Conservation (phyloP, 2,329 filamentous ascomycete genomes). For the Alternaria sp. region DNA sequence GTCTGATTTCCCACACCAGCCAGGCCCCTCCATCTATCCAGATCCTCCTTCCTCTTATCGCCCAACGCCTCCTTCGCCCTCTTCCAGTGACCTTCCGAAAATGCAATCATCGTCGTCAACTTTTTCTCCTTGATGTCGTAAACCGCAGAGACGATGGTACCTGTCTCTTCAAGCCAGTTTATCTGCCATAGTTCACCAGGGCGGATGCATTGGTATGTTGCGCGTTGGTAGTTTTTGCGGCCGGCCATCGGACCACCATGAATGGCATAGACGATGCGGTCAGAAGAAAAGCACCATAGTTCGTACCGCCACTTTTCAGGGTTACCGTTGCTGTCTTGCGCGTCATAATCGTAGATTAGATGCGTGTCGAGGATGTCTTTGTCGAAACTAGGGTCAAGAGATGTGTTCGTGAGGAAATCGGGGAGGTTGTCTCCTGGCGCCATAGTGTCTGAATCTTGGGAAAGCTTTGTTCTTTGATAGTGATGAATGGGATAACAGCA, state of each 20-base stretch:
- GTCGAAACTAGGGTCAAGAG: constrained; percentile 54
- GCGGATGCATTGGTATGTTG: constrained; percentile 65
- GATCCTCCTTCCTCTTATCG: constrained; percentile 63
- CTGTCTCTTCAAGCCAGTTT: constrained; percentile 69
- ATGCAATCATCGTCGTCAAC: constrained; percentile 63
- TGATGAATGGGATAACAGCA: background rate
- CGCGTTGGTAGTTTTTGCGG: constrained; percentile 63
- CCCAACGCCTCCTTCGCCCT: constrained; percentile 61
- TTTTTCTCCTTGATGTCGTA: constrained; percentile 62
- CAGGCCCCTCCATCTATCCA: constrained; percentile 62
- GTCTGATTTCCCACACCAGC: constrained; percentile 61
- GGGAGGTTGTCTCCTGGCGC: constrained; percentile 36
- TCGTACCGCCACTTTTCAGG: constrained; percentile 69
- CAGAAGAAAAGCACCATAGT: constrained; percentile 66
- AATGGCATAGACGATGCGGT: constrained; percentile 65
- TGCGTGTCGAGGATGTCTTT: constrained; percentile 63
- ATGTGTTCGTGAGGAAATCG: constrained; percentile 41
- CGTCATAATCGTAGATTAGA: constrained; percentile 66
- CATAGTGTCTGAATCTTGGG: constrained; percentile 21
- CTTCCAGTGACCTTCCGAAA: constrained; percentile 66
- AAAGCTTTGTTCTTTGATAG: background rate
- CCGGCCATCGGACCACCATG: constrained; percentile 65
- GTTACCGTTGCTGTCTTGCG: constrained; percentile 58
- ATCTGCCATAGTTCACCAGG: constrained; percentile 67
- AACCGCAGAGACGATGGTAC: constrained; percentile 64